Evolutionary conservation across 306 rosid species (phyloP).

Genomic region (Casuarina equisetifolia): DNA sequence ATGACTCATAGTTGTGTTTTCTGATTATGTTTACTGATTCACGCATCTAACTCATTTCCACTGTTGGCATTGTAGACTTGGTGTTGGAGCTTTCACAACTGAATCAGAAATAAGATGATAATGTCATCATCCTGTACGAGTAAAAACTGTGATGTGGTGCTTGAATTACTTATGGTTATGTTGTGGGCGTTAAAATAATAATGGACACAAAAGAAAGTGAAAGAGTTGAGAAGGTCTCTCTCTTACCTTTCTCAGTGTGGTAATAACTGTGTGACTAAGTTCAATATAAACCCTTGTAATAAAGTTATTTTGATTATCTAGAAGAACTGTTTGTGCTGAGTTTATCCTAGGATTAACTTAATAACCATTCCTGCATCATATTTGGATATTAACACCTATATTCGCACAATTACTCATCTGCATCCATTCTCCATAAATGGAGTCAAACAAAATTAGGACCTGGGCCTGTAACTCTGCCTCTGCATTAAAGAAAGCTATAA

Average conservation of each 20-base stretch:
- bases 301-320: constrained; percentile 23
- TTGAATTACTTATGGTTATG: constrained; percentile 32
- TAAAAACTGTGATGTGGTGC: constrained; percentile 38
- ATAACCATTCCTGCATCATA: constrained; percentile 6
- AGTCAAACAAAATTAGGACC: neutral
- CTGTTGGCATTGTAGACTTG: constrained; percentile 65
- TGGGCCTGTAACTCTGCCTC: neutral
- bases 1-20: constrained; percentile 12
- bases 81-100: constrained; percentile 84
- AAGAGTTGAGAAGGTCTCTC: neutral
- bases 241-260: constrained; percentile 25
- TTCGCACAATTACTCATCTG: neutral
- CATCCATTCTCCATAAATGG: neutral
- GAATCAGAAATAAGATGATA: constrained; percentile 29
- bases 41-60: constrained; percentile 27
- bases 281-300: constrained; percentile 26
- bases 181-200: constrained; percentile 24
- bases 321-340: constrained; percentile 22
- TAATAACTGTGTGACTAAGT: constrained; percentile 34
- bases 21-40: constrained; percentile 14
- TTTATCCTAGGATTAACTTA: constrained; percentile 17
- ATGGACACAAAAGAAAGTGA: constrained; percentile 12
- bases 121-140: constrained; percentile 24
- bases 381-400: constrained; percentile 11
- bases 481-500: neutral